Conservation (phyloP, 768 basidiomycete species). For the Russula abietina region DNA sequence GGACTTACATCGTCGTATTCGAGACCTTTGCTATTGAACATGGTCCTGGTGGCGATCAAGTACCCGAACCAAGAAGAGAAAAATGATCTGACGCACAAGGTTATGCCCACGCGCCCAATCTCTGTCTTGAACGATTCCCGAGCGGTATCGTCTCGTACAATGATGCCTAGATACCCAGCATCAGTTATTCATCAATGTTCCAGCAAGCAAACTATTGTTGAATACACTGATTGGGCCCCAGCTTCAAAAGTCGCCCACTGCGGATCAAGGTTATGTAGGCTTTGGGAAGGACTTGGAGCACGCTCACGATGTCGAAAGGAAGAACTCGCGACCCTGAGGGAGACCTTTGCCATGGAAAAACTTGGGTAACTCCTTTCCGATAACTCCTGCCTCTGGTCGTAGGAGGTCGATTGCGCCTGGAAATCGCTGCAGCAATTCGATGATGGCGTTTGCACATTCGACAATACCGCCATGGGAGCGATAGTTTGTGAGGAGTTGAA, state of each 20-base stretch:
- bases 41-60: constrained; percentile 32
- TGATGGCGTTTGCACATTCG: constrained; percentile 59
- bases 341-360: constrained; percentile 47
- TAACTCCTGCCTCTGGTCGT: constrained; percentile 47
- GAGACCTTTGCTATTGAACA: constrained; percentile 61
- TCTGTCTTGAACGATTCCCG: constrained; percentile 41
- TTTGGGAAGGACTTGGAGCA: background rate
- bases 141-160: constrained; percentile 59
- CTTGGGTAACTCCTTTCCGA: constrained; percentile 49
- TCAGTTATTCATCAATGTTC: background rate
- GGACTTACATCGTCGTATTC: constrained; percentile 55
- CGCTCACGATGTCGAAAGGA: constrained; percentile 1
- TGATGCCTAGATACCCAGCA: constrained; percentile 43
- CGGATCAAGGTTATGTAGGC: background rate
- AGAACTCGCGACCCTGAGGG: constrained; percentile 3
- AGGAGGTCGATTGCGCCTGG: constrained; percentile 58
- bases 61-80: background rate
- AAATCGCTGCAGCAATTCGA: constrained; percentile 51
- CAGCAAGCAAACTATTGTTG: background rate
- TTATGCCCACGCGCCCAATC: constrained; percentile 51
- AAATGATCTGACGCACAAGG: constrained; percentile 41
- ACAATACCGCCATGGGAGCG: constrained; percentile 71
- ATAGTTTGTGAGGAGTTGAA: constrained; percentile 60
- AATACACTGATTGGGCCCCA: constrained; percentile 63
- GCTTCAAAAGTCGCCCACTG: constrained; percentile 48